Evolutionary conservation across 2,329 filamentous ascomycete species (phyloP), one percentile per base, ranked within the genome.

Genomic region (Knufia fluminis): DNA sequence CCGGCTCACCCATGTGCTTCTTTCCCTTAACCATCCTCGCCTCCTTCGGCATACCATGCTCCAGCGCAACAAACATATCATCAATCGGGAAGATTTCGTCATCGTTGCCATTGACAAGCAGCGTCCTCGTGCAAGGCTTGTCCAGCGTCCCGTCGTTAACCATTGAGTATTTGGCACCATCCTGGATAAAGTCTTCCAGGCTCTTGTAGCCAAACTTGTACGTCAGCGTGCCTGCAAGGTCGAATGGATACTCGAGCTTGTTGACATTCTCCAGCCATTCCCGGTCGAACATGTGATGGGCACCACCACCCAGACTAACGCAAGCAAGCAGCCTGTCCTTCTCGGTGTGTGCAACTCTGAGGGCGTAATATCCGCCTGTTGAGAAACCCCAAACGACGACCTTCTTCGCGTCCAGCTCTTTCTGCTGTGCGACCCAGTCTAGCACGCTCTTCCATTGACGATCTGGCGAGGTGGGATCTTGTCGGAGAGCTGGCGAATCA

Each of bases 1-100:
- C 56, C 0, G 82, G 82, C 60, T 85, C 85, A 9, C 82, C 82
- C 82, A 85, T 85, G 58, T 85, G 81, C 56, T 82, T 64, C 26
- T 77, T 68, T 0, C 76, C 75, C 1, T 74, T 67, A 54, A 83
- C 81, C 66, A 85, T 71, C 20, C 68, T 65, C 33, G 66, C 75
- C 57, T 76, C 70, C 63, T 80, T 80, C 1, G 74, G 70, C 17
- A 64, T 59, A 0, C 76, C 77, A 59, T 75, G 71, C 57, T 72
- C 66, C 41, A 80, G 57, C 22, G 74, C 73, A 35, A 80, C 61
- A 55, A 76, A 75, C 49, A 77, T 75, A 56, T 80, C 78, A 56
- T 80, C 78, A 40, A 80, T 76, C 0, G 78, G 78, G 62, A 81
- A 80, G 42, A 81, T 79, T 65, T 79, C 77, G 58, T 80, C 78